Base-by-base conservation (phyloP, 495 filamentous ascomycete species). In the Pyrenula massariospora region DNA sequence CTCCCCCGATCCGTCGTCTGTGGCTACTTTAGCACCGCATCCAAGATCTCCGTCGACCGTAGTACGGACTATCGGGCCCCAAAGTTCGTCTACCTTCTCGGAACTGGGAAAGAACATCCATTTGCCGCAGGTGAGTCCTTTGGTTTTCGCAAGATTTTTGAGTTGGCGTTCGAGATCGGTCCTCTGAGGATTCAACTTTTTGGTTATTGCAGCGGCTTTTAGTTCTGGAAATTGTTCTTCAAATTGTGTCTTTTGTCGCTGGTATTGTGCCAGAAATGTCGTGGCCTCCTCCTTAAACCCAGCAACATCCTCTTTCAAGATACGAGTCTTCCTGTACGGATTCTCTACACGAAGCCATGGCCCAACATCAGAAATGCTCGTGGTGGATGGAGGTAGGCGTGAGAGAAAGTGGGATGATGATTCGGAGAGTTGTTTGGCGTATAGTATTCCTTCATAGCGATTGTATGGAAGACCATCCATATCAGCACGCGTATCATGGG, bases 101-200 rank as follows among this genome's bases (percentile, higher is more conserved):
- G 66, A 57, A 2, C 68, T 60, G 1, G 81, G 79, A 62, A 90
- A 91, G n/a, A 95, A 61, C 86, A 95, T 88, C 90, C 90, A 94
- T 67, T 89, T 91, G 48, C 87, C 86, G n/a, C 69, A 67, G n/a
- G 73, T 76, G 19, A 80, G 75, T n/a, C 70, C 71, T 3, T 68
- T 75, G 51, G 77, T 68, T 10, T 70, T 67, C 8, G 87, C 88
- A 8, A 84, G 62, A 2, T 74, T 67, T 3, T 78, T 65, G 10
- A 94, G 73, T 48, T 80, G 68, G 19, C 73, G 62, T 42, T 83
- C 73, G 1, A 84, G 68, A 23, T 69, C 66, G 10, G 68, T 63
- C 10, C 78, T 74, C n/a, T 80, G 68, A 5, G 75, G 73, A 42
- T 67, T 73, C 25, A 85, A 60, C 57, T 80, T 77, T 22, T 76